Conservation (phyloP, 768 basidiomycete genomes). For the Termitomyces sp. region DNA sequence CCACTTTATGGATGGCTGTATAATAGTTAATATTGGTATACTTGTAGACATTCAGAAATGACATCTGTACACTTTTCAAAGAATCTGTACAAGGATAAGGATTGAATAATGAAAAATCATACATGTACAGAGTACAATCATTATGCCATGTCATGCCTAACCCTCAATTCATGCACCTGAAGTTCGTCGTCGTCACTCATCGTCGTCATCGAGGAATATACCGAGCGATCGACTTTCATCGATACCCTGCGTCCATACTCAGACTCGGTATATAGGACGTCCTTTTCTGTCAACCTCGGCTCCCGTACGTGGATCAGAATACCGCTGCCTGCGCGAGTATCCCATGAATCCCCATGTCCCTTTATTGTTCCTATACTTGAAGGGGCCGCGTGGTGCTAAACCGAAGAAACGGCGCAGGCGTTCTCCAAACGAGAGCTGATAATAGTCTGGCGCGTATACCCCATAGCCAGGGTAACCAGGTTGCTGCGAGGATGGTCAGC, state of each 20-base stretch:
- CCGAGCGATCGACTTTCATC: background rate
- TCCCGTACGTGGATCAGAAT: constrained; percentile 48
- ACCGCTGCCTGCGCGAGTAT: constrained; percentile 46
- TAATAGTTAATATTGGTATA: background rate
- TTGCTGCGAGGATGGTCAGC: constrained; percentile 22
- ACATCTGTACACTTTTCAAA: background rate
- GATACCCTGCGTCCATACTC: constrained; percentile 8
- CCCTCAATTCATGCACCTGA: too few species aligned
- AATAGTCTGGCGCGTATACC: constrained; percentile 16
- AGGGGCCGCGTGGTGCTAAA: constrained; percentile 37
- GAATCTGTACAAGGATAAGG: background rate
- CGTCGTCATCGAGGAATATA: background rate
- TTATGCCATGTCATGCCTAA: background rate
- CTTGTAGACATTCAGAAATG: background rate
- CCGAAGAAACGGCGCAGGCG: constrained; percentile 57
- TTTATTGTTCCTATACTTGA: constrained; percentile 42
- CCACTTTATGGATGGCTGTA: background rate
- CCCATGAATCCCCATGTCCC: constrained; percentile 58
- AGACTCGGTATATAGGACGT: constrained; percentile 50
- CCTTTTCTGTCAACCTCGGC: constrained; percentile 57
- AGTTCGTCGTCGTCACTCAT: too few species aligned
- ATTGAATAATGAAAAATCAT: background rate
- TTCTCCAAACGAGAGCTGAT: constrained; percentile 38
- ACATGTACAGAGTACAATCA: background rate
- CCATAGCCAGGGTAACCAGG: constrained; percentile 27